Conservation (phyloP, 2,329 filamentous ascomycete species). For the Epichloe baconii region DNA sequence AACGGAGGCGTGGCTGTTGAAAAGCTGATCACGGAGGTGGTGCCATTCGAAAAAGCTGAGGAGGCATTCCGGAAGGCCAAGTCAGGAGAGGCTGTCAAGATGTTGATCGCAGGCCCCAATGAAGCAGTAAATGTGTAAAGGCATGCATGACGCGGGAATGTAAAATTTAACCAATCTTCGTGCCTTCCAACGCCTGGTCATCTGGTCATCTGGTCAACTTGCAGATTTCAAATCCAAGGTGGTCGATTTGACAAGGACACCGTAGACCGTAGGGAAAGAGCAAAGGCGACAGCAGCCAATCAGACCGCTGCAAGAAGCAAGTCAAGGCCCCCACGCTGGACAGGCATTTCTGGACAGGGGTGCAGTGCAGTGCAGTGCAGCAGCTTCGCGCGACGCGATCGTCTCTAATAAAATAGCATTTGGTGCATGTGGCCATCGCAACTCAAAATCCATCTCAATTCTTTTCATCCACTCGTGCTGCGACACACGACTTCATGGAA, state of each 20-base stretch:
- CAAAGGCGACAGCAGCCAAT: too few relatives aligned
- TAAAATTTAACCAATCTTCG: too few relatives aligned
- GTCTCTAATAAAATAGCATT: not conserved
- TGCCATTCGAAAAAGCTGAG: conserved; percentile 71
- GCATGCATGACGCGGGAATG: too few relatives aligned
- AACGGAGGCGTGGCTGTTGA: conserved; percentile 66
- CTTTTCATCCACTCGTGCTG: not conserved
- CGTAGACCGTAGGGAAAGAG: too few relatives aligned
- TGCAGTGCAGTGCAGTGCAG: not conserved
- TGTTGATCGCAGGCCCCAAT: conserved; percentile 52
- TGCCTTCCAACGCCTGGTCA: too few relatives aligned
- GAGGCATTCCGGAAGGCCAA: conserved; percentile 78
- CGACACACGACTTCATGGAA: not conserved
- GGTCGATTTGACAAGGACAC: too few relatives aligned
- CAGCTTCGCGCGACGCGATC: not conserved
- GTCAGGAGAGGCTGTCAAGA: conserved; percentile 63
- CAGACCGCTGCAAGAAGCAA: too few relatives aligned
- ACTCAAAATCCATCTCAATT: not conserved
- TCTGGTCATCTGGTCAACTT: too few relatives aligned
- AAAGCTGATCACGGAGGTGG: conserved; percentile 63
- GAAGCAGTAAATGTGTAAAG: conserved; percentile 16
- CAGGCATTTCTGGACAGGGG: not conserved
- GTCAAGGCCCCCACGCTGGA: too few relatives aligned
- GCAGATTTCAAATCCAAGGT: too few relatives aligned
- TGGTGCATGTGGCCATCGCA: not conserved